Evolutionary conservation across 2,329 filamentous ascomycete species (phyloP), one percentile per base, ranked within the genome.

Genomic region (Clarireedia homoeocarpa): DNA sequence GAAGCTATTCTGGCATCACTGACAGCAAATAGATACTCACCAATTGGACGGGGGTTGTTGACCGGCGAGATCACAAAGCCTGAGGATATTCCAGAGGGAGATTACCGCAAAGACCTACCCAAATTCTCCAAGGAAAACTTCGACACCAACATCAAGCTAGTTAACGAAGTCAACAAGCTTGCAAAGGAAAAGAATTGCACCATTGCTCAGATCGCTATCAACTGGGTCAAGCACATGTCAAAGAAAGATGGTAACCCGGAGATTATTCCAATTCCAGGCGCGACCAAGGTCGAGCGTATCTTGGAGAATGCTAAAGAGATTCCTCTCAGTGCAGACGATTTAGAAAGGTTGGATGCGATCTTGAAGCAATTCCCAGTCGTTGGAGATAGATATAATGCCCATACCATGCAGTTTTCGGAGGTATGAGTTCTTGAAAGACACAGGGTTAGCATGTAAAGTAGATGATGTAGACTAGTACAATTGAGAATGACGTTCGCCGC

Each of bases 211-310:
- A 73, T 89, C 27, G 85, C 85, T 14, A 73, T 90, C 53, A 78
- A 76, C 51, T 91, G 86, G 61, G 56, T 63, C 51, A 68, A 23
- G n/a, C 48, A 62, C 23, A 59, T 63, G n/a, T 66, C 62, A 2
- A 63, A 63, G 58, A 63, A 60, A 40, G 50, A 69, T 65, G 30
- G 64, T 1, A 67, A 64, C 14, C 65, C 66, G 17, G 61, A 63
- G 38, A 79, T 87, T 59, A 79, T 88, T 51, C 84, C 84, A 5
- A 86, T 88, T 58, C 85, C 85, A 0, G 85, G 85, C 2, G 79
- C 84, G 7, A 81, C 80, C 0, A 81, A 75, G 4, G 72, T 71
- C 9, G 75, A 72, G 39, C 74, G 83, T 23, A 75, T 87, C 10
- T 63, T 72, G n/a, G 84, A 88, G 73, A 88, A 88, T 62, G 70